A percentile compares a stretch with the other conserved stretches of the same genome.
These are phyloP conservation scores for Dactylellina sp. DNA, from an alignment of 2,329 filamentous ascomycete genomes.

Conservation along the genomic window DNA sequence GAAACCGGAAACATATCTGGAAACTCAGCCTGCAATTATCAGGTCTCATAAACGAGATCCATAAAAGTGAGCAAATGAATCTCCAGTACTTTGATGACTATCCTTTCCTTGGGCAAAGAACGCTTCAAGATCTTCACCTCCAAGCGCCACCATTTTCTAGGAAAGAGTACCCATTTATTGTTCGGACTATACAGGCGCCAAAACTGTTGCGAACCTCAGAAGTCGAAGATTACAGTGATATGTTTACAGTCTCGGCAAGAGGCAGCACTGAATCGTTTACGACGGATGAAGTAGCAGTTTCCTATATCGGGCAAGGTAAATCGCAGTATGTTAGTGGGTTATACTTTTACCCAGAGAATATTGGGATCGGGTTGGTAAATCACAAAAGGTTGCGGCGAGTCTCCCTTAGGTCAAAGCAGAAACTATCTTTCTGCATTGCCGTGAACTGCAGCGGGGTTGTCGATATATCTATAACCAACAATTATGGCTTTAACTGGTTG, in stretches of 20 bases:
- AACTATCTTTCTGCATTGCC: conserved; percentile 4
- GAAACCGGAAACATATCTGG: conserved; percentile 8
- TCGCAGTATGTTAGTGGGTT: conserved; percentile 24
- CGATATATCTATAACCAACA: conserved; percentile 17
- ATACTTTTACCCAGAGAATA: background rate
- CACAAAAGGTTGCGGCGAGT: background rate
- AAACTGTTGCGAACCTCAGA: background rate
- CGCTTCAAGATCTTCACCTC: background rate
- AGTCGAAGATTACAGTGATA: background rate
- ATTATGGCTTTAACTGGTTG: background rate
- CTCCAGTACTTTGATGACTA: background rate
- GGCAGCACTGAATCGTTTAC: background rate
- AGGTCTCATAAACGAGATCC: conserved; percentile 21
- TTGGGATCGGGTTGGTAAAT: conserved; percentile 15
- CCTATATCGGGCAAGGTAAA: conserved; percentile 8
- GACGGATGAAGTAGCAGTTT: conserved; percentile 16
- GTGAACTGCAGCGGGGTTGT: conserved; percentile 17
- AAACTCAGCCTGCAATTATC: conserved; percentile 4
- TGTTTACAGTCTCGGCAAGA: conserved; percentile 17
- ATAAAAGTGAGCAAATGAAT: background rate
- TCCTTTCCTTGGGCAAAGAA: conserved; percentile 17
- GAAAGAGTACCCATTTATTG: background rate
- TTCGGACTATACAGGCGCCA: background rate
- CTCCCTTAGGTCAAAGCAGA: background rate
- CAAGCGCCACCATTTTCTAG: background rate